These are phyloP conservation scores for Massarina eburnea DNA, from an alignment of 2,329 filamentous ascomycete genomes.

Conservation along the genomic window DNA sequence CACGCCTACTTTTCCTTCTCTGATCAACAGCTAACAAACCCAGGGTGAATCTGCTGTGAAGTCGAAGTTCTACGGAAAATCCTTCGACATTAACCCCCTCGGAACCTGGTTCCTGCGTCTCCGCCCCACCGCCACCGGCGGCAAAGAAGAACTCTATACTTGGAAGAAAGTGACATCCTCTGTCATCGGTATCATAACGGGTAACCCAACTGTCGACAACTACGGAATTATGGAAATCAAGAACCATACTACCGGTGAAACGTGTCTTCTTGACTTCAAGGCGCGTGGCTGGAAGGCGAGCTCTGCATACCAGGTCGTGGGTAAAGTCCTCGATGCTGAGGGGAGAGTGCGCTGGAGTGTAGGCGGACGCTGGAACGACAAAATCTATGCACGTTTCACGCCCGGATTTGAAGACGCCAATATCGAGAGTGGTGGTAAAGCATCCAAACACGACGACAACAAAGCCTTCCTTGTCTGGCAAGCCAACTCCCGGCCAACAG, in stretches of 20 bases:
- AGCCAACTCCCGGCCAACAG: constrained; percentile 74
- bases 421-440: constrained; percentile 47
- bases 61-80: constrained; percentile 96
- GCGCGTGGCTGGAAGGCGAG: constrained; percentile 93
- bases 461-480: constrained; percentile 93
- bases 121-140: constrained; percentile 68
- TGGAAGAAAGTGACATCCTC: constrained; percentile 99
- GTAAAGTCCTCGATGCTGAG: constrained; percentile 77
- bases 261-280: constrained; percentile 91
- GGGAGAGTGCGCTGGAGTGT: constrained; percentile 87
- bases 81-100: constrained; percentile 93
- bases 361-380: constrained; percentile 95
- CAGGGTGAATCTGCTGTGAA: constrained; percentile 90
- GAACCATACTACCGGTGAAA: constrained; percentile 94
- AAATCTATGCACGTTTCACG: constrained; percentile 89
- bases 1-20: not conserved
- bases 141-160: constrained; percentile 81
- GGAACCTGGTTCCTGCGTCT: constrained; percentile 96
- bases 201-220: constrained; percentile 95
- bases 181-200: constrained; percentile 97
- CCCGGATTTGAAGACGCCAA: constrained; percentile 82
- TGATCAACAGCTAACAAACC: constrained; percentile 14
- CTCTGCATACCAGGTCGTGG: constrained; percentile 83
- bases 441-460: constrained; percentile 60
- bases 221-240: constrained; percentile 97